Evolutionary conservation across 306 rosid species (phyloP).

Genomic region (Cucumis hystrix): DNA sequence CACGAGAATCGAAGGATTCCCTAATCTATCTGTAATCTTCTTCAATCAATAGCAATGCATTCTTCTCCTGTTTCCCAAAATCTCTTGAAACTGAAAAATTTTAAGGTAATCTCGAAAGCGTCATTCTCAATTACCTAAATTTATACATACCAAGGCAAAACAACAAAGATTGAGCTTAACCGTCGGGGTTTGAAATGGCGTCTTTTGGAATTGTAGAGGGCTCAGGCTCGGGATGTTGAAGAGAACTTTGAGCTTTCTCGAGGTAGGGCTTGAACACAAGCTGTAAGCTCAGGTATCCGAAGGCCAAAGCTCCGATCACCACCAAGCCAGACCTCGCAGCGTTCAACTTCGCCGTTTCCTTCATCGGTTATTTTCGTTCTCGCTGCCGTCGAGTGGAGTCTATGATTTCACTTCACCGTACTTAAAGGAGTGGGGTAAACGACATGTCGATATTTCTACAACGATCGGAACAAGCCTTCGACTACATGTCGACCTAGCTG

Average conservation of each 20-base stretch:
- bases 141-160: neutral
- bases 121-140: neutral
- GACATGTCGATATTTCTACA: neutral
- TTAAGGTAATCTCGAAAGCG: neutral
- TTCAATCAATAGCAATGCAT: neutral
- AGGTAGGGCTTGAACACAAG: conserved; percentile 72
- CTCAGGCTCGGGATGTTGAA: conserved; percentile 21
- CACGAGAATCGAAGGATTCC: no score
- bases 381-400: neutral
- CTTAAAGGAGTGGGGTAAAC: neutral
- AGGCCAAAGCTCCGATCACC: conserved; percentile 77
- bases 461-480: neutral
- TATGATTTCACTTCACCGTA: neutral
- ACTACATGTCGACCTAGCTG: conserved; percentile 1
- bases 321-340: conserved; percentile 69
- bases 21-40: no score
- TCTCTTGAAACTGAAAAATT: neutral
- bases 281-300: conserved; percentile 60
- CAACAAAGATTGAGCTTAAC: conserved; percentile 1
- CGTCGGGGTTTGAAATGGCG: conserved; percentile 21
- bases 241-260: conserved; percentile 43
- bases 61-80: neutral
- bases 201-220: conserved; percentile 18
- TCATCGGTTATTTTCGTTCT: conserved; percentile 11
- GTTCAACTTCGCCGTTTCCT: conserved; percentile 33